phyloP scores from a whole-genome alignment of 805 yeast species.

The Suhomyces sp. region DNA sequence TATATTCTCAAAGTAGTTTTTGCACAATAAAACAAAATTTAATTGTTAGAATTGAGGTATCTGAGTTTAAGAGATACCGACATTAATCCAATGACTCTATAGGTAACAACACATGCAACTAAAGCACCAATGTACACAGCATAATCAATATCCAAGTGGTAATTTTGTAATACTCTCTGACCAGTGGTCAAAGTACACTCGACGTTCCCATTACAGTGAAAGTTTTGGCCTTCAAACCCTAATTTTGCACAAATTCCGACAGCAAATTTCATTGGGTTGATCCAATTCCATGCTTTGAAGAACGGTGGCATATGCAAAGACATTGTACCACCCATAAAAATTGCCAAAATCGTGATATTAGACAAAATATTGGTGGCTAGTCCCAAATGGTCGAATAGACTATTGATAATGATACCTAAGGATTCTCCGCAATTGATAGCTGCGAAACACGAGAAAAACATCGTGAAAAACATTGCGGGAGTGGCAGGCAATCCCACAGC shows the following conservation, averaged over 20 bases:
- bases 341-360: constrained; percentile 18
- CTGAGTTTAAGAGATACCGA: constrained; percentile 1
- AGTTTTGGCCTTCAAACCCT: constrained; percentile 17
- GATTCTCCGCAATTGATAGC: constrained; percentile 26
- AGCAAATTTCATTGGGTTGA: constrained; percentile 24
- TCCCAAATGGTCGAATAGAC: constrained; percentile 23
- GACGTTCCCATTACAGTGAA: constrained; percentile 13
- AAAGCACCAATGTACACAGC: constrained; percentile 34
- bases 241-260: constrained; percentile 21
- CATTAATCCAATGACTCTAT: constrained; percentile 29
- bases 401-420: constrained; percentile 24
- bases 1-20: neutral
- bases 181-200: constrained; percentile 31
- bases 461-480: constrained; percentile 20
- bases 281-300: constrained; percentile 22
- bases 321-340: constrained; percentile 32
- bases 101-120: constrained; percentile 32
- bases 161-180: constrained; percentile 28
- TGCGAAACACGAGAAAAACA: constrained; percentile 15
- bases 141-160: constrained; percentile 25
- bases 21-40: neutral
- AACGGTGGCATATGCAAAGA: constrained; percentile 26
- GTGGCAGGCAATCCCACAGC: constrained; percentile 24
- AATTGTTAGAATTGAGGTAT: neutral
- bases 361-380: constrained; percentile 22